Evolutionary conservation across 495 filamentous ascomycete genomes (phyloP), one percentile per base, ranked within the genome.

Genomic region (Aspergillus biplanus): DNA sequence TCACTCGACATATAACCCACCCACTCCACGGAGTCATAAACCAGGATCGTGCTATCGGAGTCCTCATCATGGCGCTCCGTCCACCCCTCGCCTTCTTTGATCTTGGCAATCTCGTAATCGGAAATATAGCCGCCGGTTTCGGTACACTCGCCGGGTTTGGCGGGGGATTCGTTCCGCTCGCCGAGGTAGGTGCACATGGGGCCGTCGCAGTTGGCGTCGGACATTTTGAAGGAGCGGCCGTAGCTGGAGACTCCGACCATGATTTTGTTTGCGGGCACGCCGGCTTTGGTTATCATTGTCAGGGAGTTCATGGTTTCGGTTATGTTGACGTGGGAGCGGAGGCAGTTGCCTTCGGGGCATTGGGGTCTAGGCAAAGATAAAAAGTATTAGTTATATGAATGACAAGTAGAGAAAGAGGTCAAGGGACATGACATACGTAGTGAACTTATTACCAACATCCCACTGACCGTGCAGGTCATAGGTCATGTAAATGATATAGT

Each of bases 21-120:
- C 75, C 75, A 80, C 7, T 79, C 59, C 12, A 67, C 74, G 8
- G 67, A 47, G 53, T 77, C 63, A 55, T 77, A 82, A 5, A 80
- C 69, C 2, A 81, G 6, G 9, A 81, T 75, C 59, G 79, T 64
- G 6, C 70, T 74, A 53, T 71, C 60, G 31, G 32, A 65, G 9
- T 27, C 53, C 4, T 39, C 18, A 44, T 68, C 62, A 2, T 6
- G 18, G 9, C 32, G n/a, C n/a, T 8, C 47, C 1, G 3, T 47
- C 4, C 15, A 18, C 1, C 42, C 34, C 37, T 39, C 8, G 5
- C 21, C 33, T 13, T 31, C 1, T 12, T 58, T 34, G 27, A 61
- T 49, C 44, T 55, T 32, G 52, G 53, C n/a, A 37, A 56, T 16
- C 33, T 50, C 42, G 62, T 70, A 64, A 21, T 67, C 61, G 15